phyloP scores from a whole-genome alignment of 108 stramenopile species.

The Skeletonema tropicum region DNA sequence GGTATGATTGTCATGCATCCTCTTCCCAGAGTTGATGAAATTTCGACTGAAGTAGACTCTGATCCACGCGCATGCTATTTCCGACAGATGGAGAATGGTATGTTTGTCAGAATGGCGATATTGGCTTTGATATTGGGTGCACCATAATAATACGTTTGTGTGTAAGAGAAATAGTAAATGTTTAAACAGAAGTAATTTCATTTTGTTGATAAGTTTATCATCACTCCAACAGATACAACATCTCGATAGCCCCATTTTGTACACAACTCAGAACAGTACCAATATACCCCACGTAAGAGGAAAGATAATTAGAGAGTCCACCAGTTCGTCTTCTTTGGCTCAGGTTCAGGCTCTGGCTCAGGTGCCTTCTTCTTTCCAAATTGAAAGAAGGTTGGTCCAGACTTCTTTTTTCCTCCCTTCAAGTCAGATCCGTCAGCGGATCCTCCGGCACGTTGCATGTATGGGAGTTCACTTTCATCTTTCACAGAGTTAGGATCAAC shows the following conservation, averaged over 20 bases:
- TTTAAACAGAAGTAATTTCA: conserved; percentile 1
- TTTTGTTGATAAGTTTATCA: not conserved
- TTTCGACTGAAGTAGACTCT: conserved; percentile 87
- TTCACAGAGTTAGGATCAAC: conserved; percentile 85
- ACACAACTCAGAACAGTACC: conserved; percentile 1
- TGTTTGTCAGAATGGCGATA: conserved; percentile 97
- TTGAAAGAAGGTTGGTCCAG: conserved; percentile 38
- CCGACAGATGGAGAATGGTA: conserved; percentile 98
- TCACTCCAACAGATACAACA: not conserved
- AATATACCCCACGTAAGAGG: not conserved
- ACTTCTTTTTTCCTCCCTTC: conserved; percentile 65
- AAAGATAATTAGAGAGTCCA: conserved; percentile 67
- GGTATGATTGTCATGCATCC: conserved; percentile 93
- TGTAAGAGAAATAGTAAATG: not conserved
- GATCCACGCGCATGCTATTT: conserved; percentile 98
- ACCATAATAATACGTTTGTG: not conserved
- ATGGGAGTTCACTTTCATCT: conserved; percentile 73
- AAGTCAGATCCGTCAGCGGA: conserved; percentile 76
- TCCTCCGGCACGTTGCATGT: conserved; percentile 91
- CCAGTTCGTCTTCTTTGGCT: conserved; percentile 82
- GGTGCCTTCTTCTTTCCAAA: conserved; percentile 57
- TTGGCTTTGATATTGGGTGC: conserved; percentile 80
- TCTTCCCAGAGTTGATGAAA: conserved; percentile 92
- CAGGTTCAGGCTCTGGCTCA: conserved; percentile 57
- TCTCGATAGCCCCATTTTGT: not conserved